A percentile compares a stretch with the other conserved stretches of the same genome.
Evolutionary conservation across 1,284 basidiomycete genomes (phyloP).

Genomic region (Wolfiporia cocos): DNA sequence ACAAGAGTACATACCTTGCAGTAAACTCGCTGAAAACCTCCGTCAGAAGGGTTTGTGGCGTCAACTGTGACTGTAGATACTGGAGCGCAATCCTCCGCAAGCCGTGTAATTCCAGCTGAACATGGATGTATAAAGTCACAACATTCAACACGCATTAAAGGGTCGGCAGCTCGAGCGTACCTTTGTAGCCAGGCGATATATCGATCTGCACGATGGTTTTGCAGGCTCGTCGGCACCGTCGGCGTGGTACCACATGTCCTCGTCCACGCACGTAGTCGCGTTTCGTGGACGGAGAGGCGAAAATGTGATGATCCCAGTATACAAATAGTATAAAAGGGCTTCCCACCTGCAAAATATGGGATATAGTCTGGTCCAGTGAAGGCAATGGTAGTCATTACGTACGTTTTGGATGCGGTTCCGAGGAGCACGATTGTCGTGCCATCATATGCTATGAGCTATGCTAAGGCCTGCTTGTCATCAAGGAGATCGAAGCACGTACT

Average conservation of each 20-base stretch:
- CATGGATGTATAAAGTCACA: no score
- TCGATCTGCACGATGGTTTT: constrained; percentile 9
- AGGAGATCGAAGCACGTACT: background rate
- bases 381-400: background rate
- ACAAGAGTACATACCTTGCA: constrained; percentile 7
- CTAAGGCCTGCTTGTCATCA: background rate
- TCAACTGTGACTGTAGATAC: constrained; percentile 11
- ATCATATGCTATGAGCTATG: constrained; percentile 3
- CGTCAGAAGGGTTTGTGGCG: constrained; percentile 9
- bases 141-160: no score
- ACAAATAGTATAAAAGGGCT: constrained; percentile 15
- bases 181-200: constrained; percentile 10
- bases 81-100: constrained; percentile 12
- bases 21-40: constrained; percentile 17
- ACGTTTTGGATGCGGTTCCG: constrained; percentile 12
- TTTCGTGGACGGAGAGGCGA: constrained; percentile 11
- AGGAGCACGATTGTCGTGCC: constrained; percentile 9
- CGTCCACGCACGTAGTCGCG: background rate
- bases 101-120: constrained; percentile 11
- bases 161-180: no score
- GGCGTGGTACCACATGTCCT: background rate
- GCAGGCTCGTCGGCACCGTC: constrained; percentile 1
- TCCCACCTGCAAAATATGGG: constrained; percentile 10
- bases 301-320: constrained; percentile 15
- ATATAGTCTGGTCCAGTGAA: background rate